Conservation (phyloP, 2,329 filamentous ascomycete species). For the Aspergillus sp. region DNA sequence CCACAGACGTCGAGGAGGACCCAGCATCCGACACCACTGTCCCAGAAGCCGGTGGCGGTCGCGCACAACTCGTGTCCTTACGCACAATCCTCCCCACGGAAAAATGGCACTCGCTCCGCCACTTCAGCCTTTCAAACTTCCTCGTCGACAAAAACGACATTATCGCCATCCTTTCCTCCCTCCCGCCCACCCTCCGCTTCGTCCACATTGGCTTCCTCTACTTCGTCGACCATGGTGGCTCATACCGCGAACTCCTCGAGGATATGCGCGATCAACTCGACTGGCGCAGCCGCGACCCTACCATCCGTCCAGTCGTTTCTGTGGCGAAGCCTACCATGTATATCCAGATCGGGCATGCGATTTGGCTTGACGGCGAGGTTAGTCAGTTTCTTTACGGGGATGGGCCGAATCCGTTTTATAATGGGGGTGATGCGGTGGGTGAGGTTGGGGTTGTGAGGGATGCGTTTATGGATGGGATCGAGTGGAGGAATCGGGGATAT, state of each 20-base stretch:
- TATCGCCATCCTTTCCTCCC: slow-evolving; percentile 24
- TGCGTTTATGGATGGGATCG: slow-evolving; percentile 33
- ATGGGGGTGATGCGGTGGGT: neutral
- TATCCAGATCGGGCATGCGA: slow-evolving; percentile 3
- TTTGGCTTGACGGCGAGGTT: slow-evolving; percentile 16
- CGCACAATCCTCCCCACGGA: slow-evolving; percentile 31
- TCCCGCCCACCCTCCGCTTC: slow-evolving; percentile 30
- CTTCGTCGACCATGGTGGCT: slow-evolving; percentile 1
- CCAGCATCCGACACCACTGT: slow-evolving; percentile 6
- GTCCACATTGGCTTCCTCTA: slow-evolving; percentile 31
- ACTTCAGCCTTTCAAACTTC: slow-evolving; percentile 32
- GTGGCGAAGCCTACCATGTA: neutral
- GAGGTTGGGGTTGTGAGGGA: neutral
- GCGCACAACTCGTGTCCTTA: slow-evolving; percentile 16
- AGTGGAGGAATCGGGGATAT: slow-evolving; percentile 23
- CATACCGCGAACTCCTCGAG: slow-evolving; percentile 19
- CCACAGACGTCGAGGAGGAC: no score
- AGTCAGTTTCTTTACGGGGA: slow-evolving; percentile 23
- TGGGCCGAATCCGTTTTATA: slow-evolving; percentile 26
- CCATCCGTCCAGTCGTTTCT: slow-evolving; percentile 10
- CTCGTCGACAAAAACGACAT: slow-evolving; percentile 26
- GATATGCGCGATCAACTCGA: slow-evolving; percentile 19
- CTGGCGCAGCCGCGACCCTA: slow-evolving; percentile 6
- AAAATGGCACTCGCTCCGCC: slow-evolving; percentile 26
- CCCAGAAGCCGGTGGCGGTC: neutral